These are phyloP conservation scores for Thymus mandschuricus DNA, from an alignment of 257 asterid genomes.

Conservation along the genomic window DNA sequence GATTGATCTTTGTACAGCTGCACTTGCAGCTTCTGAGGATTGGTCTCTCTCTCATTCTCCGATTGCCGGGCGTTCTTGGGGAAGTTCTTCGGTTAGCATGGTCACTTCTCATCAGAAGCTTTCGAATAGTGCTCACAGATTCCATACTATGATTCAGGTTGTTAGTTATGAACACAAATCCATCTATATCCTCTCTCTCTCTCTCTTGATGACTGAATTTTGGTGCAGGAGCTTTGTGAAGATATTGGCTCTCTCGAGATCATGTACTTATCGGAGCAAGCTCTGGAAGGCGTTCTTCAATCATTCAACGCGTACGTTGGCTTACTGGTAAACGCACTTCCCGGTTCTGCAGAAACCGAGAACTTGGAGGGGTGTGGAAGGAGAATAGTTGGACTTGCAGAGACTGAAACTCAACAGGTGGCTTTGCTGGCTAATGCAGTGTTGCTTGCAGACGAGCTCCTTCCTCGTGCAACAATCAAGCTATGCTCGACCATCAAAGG, in stretches of 20 bases:
- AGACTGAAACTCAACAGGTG: conserved; percentile 66
- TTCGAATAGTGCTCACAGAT: conserved; percentile 76
- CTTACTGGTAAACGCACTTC: conserved; percentile 76
- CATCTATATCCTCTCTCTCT: neutral
- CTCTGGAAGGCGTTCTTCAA: conserved; percentile 75
- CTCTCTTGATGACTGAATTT: conserved; percentile 10
- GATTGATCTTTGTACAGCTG: conserved; percentile 76
- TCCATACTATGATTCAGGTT: conserved; percentile 90
- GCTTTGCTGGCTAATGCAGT: conserved; percentile 81
- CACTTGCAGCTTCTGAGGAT: conserved; percentile 86
- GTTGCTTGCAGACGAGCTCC: conserved; percentile 75
- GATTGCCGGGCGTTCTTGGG: conserved; percentile 62
- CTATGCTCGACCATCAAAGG: conserved; percentile 43
- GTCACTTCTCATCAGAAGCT: conserved; percentile 69
- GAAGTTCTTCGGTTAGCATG: conserved; percentile 44
- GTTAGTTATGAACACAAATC: neutral
- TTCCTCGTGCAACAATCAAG: conserved; percentile 75
- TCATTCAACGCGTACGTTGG: conserved; percentile 64
- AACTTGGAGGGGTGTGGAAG: conserved; percentile 70
- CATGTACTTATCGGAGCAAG: conserved; percentile 65
- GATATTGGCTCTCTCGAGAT: conserved; percentile 83
- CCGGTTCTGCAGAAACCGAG: conserved; percentile 73
- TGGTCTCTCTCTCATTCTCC: conserved; percentile 71
- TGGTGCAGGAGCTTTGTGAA: conserved; percentile 76
- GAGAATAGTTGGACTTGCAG: conserved; percentile 74